These are phyloP conservation scores for Verticillium nubilum DNA, from an alignment of 2,329 filamentous ascomycete genomes.

Conservation along the genomic window DNA sequence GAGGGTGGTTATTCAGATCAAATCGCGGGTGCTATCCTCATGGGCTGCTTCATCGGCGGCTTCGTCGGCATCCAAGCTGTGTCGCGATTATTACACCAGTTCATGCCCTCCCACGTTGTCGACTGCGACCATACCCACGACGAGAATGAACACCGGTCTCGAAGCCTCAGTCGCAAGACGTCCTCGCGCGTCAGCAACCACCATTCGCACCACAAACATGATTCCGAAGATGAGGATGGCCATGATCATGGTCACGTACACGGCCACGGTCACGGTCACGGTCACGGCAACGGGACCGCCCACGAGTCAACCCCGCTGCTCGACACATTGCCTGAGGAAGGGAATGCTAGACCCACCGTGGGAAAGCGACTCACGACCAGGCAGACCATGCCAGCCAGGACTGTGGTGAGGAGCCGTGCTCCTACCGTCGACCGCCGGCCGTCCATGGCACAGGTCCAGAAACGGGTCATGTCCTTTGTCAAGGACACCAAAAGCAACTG, in stretches of 20 bases:
- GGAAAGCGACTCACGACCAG: slow-evolving; percentile 18
- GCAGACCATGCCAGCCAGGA: slow-evolving; percentile 6
- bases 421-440: slow-evolving; percentile 36
- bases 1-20: slow-evolving; percentile 62
- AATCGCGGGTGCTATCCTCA: slow-evolving; percentile 61
- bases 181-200: background rate
- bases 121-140: slow-evolving; percentile 73
- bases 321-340: slow-evolving; percentile 16
- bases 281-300: slow-evolving; percentile 18
- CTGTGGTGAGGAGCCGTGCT: slow-evolving; percentile 15
- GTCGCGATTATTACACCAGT: slow-evolving; percentile 66
- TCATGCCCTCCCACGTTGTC: slow-evolving; percentile 73
- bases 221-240: slow-evolving; percentile 1
- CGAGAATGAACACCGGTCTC: slow-evolving; percentile 33
- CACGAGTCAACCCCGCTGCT: slow-evolving; percentile 48
- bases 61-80: slow-evolving; percentile 71
- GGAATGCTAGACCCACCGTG: slow-evolving; percentile 16
- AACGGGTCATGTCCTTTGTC: slow-evolving; percentile 58
- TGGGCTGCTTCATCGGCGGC: slow-evolving; percentile 64
- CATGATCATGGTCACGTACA: slow-evolving; percentile 2
- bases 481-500: slow-evolving; percentile 60
- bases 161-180: slow-evolving; percentile 9
- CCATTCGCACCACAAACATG: slow-evolving; percentile 17
- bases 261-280: slow-evolving; percentile 20
- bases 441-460: slow-evolving; percentile 49